Conservation (phyloP, 2,329 filamentous ascomycete species). For the Dryadomyces quercus-mongolicae region DNA sequence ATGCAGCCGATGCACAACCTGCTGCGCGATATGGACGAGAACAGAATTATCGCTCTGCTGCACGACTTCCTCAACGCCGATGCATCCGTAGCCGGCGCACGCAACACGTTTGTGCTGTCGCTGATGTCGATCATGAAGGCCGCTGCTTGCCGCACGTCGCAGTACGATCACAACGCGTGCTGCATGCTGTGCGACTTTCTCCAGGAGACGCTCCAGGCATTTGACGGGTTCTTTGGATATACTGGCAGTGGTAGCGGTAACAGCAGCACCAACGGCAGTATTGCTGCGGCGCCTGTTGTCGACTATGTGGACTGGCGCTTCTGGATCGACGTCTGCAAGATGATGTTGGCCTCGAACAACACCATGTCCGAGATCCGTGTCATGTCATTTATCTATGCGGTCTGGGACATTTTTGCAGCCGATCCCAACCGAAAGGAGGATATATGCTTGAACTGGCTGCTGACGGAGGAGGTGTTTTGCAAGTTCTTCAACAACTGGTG, state of each 20-base stretch:
- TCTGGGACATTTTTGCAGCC: slow-evolving; percentile 62
- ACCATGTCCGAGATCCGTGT: slow-evolving; percentile 82
- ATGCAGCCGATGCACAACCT: slow-evolving; percentile 49
- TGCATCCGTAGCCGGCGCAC: slow-evolving; percentile 28
- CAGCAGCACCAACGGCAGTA: background rate
- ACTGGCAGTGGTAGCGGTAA: slow-evolving; percentile 9
- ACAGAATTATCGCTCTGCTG: slow-evolving; percentile 69
- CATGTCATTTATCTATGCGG: slow-evolving; percentile 66
- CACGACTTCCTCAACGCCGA: slow-evolving; percentile 61
- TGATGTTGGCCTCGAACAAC: slow-evolving; percentile 73
- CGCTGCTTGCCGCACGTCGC: slow-evolving; percentile 60
- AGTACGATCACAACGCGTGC: slow-evolving; percentile 73
- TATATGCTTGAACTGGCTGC: slow-evolving; percentile 62
- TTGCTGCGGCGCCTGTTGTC: slow-evolving; percentile 7
- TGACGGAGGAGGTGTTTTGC: slow-evolving; percentile 64
- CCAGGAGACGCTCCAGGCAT: slow-evolving; percentile 64
- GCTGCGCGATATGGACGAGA: slow-evolving; percentile 75
- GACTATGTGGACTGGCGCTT: slow-evolving; percentile 65
- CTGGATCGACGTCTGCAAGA: slow-evolving; percentile 70
- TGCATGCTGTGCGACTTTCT: slow-evolving; percentile 87
- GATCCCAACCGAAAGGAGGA: slow-evolving; percentile 55
- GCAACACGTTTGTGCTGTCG: slow-evolving; percentile 62
- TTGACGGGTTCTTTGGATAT: slow-evolving; percentile 33
- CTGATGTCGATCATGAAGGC: slow-evolving; percentile 65
- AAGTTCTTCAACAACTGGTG: slow-evolving; percentile 89